Evolutionary conservation across 2,329 filamentous ascomycete species (phyloP).

Genomic region (Colletotrichum sp.): DNA sequence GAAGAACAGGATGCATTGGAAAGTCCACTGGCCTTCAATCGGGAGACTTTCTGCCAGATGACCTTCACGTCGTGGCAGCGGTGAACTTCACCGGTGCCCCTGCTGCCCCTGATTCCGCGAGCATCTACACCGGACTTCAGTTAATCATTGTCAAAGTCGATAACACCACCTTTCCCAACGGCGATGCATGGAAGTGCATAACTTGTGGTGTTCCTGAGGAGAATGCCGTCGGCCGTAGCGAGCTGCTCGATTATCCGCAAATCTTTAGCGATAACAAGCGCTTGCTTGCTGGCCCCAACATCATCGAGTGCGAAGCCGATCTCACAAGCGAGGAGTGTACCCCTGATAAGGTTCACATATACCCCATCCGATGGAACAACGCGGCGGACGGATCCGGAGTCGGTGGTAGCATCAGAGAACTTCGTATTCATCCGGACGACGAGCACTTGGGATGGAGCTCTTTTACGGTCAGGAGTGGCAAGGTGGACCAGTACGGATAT

Average conservation of each 20-base stretch:
- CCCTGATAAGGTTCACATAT: conserved; percentile 36
- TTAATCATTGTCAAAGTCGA: conserved; percentile 48
- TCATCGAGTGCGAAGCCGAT: conserved; percentile 41
- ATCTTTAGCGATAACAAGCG: conserved; percentile 42
- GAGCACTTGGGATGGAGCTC: conserved; percentile 43
- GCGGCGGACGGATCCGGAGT: conserved; percentile 30
- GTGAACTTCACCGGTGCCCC: conserved; percentile 48
- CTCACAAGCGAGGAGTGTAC: conserved; percentile 40
- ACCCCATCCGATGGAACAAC: conserved; percentile 42
- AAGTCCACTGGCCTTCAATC: conserved; percentile 1
- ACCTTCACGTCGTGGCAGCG: conserved; percentile 43
- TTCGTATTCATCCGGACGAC: conserved; percentile 46
- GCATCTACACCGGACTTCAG: conserved; percentile 46
- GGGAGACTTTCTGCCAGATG: conserved; percentile 43
- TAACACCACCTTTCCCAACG: conserved; percentile 43
- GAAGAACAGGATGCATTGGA: conserved; percentile 41
- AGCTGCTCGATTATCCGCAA: conserved; percentile 44
- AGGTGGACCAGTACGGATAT: conserved; percentile 28
- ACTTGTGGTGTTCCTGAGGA: conserved; percentile 44
- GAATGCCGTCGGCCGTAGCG: conserved; percentile 30
- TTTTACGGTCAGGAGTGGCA: conserved; percentile 23
- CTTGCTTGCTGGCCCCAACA: conserved; percentile 35
- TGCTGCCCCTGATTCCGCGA: conserved; percentile 38
- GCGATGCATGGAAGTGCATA: conserved; percentile 52
- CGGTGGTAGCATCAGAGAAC: conserved; percentile 38